These are phyloP conservation scores for Quercus rubra DNA, from an alignment of 306 rosid species.

Conservation along the genomic window DNA sequence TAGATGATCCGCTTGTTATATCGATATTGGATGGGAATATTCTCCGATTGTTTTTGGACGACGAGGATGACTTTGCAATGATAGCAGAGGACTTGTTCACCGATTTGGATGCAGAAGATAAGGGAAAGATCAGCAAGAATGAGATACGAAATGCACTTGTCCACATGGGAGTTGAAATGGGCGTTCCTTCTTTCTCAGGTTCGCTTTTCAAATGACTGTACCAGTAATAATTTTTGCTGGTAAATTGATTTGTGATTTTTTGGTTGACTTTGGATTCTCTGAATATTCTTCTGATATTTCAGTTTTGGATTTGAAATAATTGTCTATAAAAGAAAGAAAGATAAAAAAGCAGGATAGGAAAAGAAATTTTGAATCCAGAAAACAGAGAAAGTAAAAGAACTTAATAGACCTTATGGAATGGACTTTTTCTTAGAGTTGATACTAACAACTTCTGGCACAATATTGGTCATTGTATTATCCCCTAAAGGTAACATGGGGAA, in stretches of 20 bases:
- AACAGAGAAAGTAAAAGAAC: neutral
- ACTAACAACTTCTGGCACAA: neutral
- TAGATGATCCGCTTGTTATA: conserved; percentile 78
- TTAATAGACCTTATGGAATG: neutral
- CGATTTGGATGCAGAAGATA: conserved; percentile 80
- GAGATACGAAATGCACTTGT: conserved; percentile 69
- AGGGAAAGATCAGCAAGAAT: conserved; percentile 78
- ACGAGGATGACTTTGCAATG: conserved; percentile 98
- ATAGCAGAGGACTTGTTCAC: conserved; percentile 82
- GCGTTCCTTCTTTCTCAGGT: conserved; percentile 96
- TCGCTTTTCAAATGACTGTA: neutral
- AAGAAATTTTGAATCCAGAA: neutral
- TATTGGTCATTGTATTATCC: neutral
- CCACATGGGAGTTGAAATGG: conserved; percentile 92
- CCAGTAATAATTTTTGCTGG: neutral
- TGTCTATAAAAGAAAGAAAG: neutral
- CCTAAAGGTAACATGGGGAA: neutral
- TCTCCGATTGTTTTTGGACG: conserved; percentile 61
- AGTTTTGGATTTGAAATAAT: neutral
- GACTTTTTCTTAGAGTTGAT: neutral
- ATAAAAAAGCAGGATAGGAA: neutral
- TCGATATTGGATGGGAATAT: conserved; percentile 80
- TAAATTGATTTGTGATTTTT: neutral
- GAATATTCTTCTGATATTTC: neutral
- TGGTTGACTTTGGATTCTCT: neutral